Percentiles rank a stretch among this genome's conserved stretches.
Evolutionary conservation across 345 rosid genomes (phyloP).

Genomic region (Hibiscus syriacus): DNA sequence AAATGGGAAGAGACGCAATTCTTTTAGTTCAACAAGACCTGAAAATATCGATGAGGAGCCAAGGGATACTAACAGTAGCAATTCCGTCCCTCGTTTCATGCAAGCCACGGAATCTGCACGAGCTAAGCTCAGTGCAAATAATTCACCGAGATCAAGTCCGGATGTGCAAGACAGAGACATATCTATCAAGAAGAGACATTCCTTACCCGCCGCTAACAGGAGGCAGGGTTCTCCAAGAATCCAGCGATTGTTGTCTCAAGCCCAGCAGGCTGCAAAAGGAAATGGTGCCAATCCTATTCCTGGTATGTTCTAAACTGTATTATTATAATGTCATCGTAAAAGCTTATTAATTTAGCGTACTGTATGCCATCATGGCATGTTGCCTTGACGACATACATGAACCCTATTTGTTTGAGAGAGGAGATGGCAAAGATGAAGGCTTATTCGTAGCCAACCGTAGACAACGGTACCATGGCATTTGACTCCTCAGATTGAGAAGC

Average conservation of each 20-base stretch:
- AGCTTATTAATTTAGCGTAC: neutral
- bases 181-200: slow-evolving; percentile 74
- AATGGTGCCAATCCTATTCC: slow-evolving; percentile 27
- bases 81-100: slow-evolving; percentile 86
- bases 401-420: slow-evolving; percentile 49
- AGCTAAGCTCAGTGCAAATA: slow-evolving; percentile 74
- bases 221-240: slow-evolving; percentile 83
- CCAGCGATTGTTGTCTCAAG: slow-evolving; percentile 61
- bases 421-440: slow-evolving; percentile 75
- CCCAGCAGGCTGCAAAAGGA: slow-evolving; percentile 61
- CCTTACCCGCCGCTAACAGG: slow-evolving; percentile 76
- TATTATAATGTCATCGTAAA: neutral
- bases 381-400: neutral
- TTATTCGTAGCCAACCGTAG: neutral
- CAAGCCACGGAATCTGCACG: slow-evolving; percentile 88
- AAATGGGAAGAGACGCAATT: slow-evolving; percentile 57
- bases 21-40: slow-evolving; percentile 48
- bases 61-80: slow-evolving; percentile 61
- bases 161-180: slow-evolving; percentile 76
- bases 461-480: neutral
- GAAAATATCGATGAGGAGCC: slow-evolving; percentile 61
- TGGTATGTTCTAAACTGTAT: slow-evolving; percentile 29
- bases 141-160: slow-evolving; percentile 93
- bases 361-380: neutral
- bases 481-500: slow-evolving; percentile 7